phyloP scores from a whole-genome alignment of 108 stramenopile species.

The Chaetoceros muelleri region DNA sequence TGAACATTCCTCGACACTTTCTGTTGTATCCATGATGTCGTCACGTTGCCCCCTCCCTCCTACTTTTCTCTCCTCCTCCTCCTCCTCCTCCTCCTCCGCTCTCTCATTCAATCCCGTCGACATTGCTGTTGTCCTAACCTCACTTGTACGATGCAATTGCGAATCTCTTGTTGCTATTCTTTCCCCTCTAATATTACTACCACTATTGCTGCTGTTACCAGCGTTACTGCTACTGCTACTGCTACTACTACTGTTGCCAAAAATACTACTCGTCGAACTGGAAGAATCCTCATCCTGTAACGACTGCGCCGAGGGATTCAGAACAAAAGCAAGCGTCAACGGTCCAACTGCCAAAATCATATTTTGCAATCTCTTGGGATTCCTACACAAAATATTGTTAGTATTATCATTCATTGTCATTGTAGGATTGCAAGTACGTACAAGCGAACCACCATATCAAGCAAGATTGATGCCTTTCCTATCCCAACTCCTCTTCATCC shows the following conservation, averaged over 20 bases:
- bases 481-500: too few relatives aligned
- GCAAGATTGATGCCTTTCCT: too few relatives aligned
- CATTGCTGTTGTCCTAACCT: constrained; percentile 9
- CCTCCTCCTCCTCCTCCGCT: constrained; percentile 6
- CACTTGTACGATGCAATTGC: neutral
- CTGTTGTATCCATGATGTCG: too few relatives aligned
- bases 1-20: too few relatives aligned
- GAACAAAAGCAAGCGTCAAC: constrained; percentile 66
- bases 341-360: constrained; percentile 69
- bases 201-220: neutral
- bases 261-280: too few relatives aligned
- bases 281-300: too few relatives aligned
- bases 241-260: neutral
- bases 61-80: constrained; percentile 6
- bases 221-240: neutral
- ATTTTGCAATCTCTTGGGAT: constrained; percentile 55
- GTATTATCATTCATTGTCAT: too few relatives aligned
- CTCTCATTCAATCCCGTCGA: neutral
- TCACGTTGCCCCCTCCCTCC: too few relatives aligned
- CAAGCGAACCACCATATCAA: too few relatives aligned
- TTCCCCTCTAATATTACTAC: neutral
- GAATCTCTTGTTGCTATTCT: neutral
- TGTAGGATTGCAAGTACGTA: too few relatives aligned
- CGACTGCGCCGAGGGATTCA: too few relatives aligned
- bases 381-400: constrained; percentile 24